A percentile compares a stretch with the other conserved stretches of the same genome.
These are phyloP conservation scores for Drechslerella coelobrocha DNA, from an alignment of 2,329 filamentous ascomycete genomes.

Conservation along the genomic window DNA sequence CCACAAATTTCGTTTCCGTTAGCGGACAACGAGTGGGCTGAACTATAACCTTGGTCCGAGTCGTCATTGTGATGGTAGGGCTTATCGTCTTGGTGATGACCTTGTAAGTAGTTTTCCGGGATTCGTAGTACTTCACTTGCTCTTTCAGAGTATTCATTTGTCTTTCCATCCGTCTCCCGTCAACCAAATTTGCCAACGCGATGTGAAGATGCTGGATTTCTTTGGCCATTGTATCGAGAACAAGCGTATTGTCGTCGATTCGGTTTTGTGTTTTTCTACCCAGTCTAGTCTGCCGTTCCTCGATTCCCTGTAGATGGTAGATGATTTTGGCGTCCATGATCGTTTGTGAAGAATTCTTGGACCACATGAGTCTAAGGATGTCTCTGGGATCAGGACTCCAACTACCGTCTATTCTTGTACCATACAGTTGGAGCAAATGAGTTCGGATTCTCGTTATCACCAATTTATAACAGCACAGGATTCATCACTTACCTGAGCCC, in stretches of 20 bases:
- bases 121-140: conserved; percentile 23
- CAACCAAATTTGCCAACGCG: conserved; percentile 7
- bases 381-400: conserved; percentile 33
- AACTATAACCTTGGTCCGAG: conserved; percentile 24
- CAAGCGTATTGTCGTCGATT: conserved; percentile 23
- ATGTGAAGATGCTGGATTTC: conserved; percentile 23
- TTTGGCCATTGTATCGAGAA: conserved; percentile 23
- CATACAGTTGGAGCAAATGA: conserved; percentile 7
- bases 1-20: conserved; percentile 3
- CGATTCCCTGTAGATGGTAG: conserved; percentile 35
- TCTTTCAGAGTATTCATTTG: conserved; percentile 20
- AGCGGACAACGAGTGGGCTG: conserved; percentile 3
- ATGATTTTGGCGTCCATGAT: conserved; percentile 44
- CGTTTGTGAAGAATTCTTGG: conserved; percentile 38
- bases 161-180: conserved; percentile 25
- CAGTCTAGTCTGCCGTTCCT: conserved; percentile 19
- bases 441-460: conserved; percentile 2
- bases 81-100: conserved; percentile 20
- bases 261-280: conserved; percentile 32
- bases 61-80: conserved; percentile 28
- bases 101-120: neutral
- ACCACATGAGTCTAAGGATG: conserved; percentile 32
- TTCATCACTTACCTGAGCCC: conserved; percentile 29
- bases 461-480: neutral
- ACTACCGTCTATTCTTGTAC: conserved; percentile 25